Percentiles rank a stretch among this genome's conserved stretches.
phyloP scores from a whole-genome alignment of 192 early-diverging fungal species.

The Oehlia diaphana region DNA sequence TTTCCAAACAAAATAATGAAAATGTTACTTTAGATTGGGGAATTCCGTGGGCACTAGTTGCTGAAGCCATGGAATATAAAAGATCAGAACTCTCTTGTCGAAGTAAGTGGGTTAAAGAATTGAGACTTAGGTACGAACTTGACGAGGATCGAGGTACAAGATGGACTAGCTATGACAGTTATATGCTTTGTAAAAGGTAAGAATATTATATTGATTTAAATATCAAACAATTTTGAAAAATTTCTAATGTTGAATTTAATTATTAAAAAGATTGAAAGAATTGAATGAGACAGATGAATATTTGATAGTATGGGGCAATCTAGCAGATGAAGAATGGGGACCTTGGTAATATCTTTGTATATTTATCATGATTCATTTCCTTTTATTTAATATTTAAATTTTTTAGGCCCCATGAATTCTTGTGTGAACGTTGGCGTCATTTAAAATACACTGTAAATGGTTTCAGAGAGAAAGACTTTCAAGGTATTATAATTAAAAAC shows the following conservation, averaged over 20 bases:
- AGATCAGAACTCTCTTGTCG: not conserved
- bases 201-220: not conserved
- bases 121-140: not conserved
- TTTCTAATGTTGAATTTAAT: not conserved
- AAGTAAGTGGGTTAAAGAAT: conserved; percentile 1
- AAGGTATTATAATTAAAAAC: not conserved
- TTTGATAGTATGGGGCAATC: not conserved
- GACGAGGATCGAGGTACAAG: not conserved
- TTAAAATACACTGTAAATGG: conserved; percentile 15
- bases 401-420: not conserved
- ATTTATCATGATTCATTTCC: not conserved
- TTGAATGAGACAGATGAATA: not conserved
- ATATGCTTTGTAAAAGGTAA: not conserved
- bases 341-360: not conserved
- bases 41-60: conserved; percentile 7
- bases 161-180: not conserved
- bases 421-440: not conserved
- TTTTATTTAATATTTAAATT: not conserved
- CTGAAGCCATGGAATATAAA: conserved; percentile 1
- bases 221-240: too few species aligned
- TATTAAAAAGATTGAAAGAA: not conserved
- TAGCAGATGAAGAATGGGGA: conserved; percentile 8
- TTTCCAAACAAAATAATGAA: not conserved
- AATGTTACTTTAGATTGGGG: not conserved
- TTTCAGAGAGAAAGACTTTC: not conserved